Percentiles rank a stretch among this genome's conserved stretches.
Evolutionary conservation across 345 rosid genomes (phyloP).

Genomic region (Acer saccharum): DNA sequence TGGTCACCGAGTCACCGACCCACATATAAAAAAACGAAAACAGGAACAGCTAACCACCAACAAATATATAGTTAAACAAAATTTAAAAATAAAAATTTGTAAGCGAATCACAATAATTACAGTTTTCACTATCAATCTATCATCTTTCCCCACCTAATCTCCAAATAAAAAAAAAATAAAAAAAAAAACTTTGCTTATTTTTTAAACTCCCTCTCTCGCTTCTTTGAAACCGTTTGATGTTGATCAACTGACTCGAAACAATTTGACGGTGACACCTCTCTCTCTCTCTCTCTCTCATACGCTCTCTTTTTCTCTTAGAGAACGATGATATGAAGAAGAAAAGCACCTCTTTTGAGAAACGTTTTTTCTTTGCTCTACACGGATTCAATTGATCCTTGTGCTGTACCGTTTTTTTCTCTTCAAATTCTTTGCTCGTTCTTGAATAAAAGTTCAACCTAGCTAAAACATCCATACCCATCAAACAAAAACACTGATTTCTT

Average conservation of each 20-base stretch:
- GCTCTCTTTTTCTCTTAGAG: conserved; percentile 13
- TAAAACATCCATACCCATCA: conserved; percentile 1
- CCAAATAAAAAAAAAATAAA: not conserved
- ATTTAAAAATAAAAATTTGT: not conserved
- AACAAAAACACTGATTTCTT: conserved; percentile 2
- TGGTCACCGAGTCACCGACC: not conserved
- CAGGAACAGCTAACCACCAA: conserved; percentile 17
- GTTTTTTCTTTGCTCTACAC: not conserved
- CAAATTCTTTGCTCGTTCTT: conserved; percentile 15
- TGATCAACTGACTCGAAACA: conserved; percentile 26
- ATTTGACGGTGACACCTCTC: conserved; percentile 20
- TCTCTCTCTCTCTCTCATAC: conserved; percentile 13
- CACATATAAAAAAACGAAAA: not conserved
- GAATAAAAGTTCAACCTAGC: conserved; percentile 2
- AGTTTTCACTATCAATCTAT: conserved; percentile 10
- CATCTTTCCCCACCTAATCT: conserved; percentile 32
- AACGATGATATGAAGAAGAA: conserved; percentile 15
- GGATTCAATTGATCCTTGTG: conserved; percentile 18
- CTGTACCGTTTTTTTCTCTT: not conserved
- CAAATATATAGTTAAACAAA: not conserved
- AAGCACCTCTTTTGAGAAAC: not conserved
- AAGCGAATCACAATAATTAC: conserved; percentile 16
- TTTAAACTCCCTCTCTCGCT: conserved; percentile 16
- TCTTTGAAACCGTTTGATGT: conserved; percentile 30
- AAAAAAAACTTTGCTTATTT: conserved; percentile 10